phyloP scores from a whole-genome alignment of 805 yeast genomes.

The Kodamaea jinghongensis region DNA sequence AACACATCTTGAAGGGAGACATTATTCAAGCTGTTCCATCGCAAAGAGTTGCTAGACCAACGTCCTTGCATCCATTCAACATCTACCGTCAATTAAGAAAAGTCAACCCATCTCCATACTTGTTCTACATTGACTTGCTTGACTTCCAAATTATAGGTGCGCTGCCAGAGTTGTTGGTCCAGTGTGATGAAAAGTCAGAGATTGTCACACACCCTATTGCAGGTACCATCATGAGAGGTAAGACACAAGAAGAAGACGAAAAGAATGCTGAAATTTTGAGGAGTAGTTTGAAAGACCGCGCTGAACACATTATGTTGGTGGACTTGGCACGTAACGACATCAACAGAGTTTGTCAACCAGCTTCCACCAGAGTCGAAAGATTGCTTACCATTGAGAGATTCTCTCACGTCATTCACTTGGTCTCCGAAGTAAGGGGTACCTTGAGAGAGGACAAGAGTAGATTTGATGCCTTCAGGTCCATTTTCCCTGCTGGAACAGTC shows the following conservation, averaged over 20 bases:
- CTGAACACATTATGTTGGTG: slow-evolving; percentile 98
- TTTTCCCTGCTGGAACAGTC: slow-evolving; percentile 99
- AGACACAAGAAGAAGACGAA: slow-evolving; percentile 89
- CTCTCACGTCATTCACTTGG: slow-evolving; percentile 95
- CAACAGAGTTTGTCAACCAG: slow-evolving; percentile 90
- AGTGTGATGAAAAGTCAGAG: slow-evolving; percentile 67
- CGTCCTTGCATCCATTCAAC: slow-evolving; percentile 93
- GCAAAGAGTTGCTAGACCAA: slow-evolving; percentile 93
- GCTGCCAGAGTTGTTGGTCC: slow-evolving; percentile 90
- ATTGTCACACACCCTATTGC: slow-evolving; percentile 97
- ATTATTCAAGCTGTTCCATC: slow-evolving; percentile 98
- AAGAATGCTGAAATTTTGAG: slow-evolving; percentile 69
- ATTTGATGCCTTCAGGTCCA: slow-evolving; percentile 95
- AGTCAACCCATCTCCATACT: slow-evolving; percentile 96
- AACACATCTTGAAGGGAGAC: slow-evolving; percentile 86
- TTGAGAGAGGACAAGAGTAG: slow-evolving; percentile 80
- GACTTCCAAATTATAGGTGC: slow-evolving; percentile 97
- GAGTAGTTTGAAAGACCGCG: slow-evolving; percentile 83
- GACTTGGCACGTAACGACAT: slow-evolving; percentile 96
- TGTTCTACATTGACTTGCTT: slow-evolving; percentile 87
- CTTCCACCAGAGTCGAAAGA: slow-evolving; percentile 80
- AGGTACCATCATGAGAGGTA: slow-evolving; percentile 91
- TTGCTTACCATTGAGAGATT: slow-evolving; percentile 88
- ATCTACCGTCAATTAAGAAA: slow-evolving; percentile 91
- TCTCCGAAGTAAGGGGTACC: slow-evolving; percentile 91